Evolutionary conservation across 1,139 yeast species (phyloP), one percentile per base, ranked within the genome.

Genomic region (Pneumocystis murina): DNA sequence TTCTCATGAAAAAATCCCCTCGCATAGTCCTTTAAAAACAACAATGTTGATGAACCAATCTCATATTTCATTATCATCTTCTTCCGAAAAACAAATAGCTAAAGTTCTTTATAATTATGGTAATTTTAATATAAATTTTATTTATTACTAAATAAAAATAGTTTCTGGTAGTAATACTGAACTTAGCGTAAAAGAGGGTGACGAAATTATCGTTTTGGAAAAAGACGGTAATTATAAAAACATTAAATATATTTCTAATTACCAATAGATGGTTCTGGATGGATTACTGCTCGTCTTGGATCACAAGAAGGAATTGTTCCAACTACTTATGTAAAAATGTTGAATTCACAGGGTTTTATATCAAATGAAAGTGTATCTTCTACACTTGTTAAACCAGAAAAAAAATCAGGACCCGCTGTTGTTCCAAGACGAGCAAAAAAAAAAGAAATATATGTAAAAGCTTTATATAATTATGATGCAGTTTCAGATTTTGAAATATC

Each of bases 401-500:
- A 80, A 72, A 82, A 80, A 69, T 80, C 81, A 69, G 88, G 91
- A 0, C 94, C 92, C 0, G 80, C 83, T 6, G 96, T 88, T 2
- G 90, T 95, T 0, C 97, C 97, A 2, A 82, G 84, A 71, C 80
- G 86, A 69, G 90, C 88, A 16, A 78, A 82, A 68, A 76, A 77
- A 66, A 62, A 65, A 60, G 60, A 83, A 7, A 79, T 78, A 65
- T 85, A 85, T 69, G 82, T 89, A 71, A 83, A 84, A 64, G 96
- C 92, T 1, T 72, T 86, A 66, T 92, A 85, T 73, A 90, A 86
- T 68, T 92, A 91, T 72, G 77, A 73, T 16, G 95, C 96, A 0
- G 87, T 84, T 68, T 96, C 91, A 8, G 87, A 82, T 30, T 95
- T 87, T 70, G 98, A 92, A 74, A 73, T 94, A 64, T 79, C 82